phyloP scores from a whole-genome alignment of 345 rosid species.

The Dipteronia dyeriana region DNA sequence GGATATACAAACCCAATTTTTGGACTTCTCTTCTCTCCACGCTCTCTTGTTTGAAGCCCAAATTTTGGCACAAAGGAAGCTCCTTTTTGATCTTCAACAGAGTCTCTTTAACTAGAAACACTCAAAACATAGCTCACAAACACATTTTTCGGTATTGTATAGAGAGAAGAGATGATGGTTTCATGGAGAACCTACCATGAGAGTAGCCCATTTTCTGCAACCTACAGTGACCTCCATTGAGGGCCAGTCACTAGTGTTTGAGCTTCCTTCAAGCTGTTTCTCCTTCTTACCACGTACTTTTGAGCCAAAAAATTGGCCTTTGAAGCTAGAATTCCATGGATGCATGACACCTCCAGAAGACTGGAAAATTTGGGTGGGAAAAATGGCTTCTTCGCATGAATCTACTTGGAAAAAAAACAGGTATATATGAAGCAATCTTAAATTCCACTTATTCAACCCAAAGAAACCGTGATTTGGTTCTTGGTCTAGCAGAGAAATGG shows the following conservation, averaged over 20 bases:
- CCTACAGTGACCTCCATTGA: slow-evolving; percentile 3
- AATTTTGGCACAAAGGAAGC: no score
- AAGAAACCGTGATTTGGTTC: slow-evolving; percentile 33
- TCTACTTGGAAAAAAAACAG: slow-evolving; percentile 44
- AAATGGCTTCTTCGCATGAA: slow-evolving; percentile 36
- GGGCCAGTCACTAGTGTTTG: slow-evolving; percentile 21
- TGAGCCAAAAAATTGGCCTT: slow-evolving; percentile 29
- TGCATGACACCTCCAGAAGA: slow-evolving; percentile 34
- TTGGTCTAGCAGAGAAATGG: slow-evolving; percentile 51
- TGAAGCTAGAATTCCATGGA: slow-evolving; percentile 25
- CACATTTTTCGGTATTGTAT: no score
- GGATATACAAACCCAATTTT: no score
- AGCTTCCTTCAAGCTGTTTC: slow-evolving; percentile 27
- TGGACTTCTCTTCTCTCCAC: no score
- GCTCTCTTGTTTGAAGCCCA: no score
- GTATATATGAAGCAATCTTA: slow-evolving; percentile 45
- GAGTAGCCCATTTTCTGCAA: no score
- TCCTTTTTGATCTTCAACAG: no score
- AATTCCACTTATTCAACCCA: slow-evolving; percentile 37
- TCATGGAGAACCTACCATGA: no score
- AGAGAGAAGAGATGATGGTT: no score
- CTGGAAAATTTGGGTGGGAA: slow-evolving; percentile 49
- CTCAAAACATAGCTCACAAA: no score
- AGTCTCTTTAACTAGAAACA: no score
- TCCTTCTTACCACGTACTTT: neutral